Conservation (phyloP, 768 basidiomycete species). For the Lentinula sp. region DNA sequence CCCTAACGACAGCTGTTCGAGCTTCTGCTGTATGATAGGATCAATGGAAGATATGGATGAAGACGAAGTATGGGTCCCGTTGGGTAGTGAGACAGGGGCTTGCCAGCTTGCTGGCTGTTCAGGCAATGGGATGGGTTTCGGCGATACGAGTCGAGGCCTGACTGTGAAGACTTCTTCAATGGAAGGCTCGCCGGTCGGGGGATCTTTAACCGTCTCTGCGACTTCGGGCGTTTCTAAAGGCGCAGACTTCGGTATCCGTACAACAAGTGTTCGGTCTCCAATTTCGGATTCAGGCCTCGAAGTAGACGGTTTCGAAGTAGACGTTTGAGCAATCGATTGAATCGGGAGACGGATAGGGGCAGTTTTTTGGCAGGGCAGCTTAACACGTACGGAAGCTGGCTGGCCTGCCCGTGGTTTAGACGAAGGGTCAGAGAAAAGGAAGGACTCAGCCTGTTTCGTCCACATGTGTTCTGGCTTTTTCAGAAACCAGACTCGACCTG, state of each 20-base stretch:
- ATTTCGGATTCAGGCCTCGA: conserved; percentile 27
- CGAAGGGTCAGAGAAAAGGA: conserved; percentile 59
- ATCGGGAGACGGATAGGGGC: conserved; percentile 37
- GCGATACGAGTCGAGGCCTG: conserved; percentile 39
- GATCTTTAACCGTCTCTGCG: conserved; percentile 1
- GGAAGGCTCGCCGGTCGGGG: conserved; percentile 27
- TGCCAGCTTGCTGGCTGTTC: conserved; percentile 9
- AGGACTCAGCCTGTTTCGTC: conserved; percentile 79
- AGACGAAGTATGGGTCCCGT: conserved; percentile 18
- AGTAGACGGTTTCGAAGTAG: conserved; percentile 13
- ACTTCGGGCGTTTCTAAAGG: conserved; percentile 29
- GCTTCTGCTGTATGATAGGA: conserved; percentile 26
- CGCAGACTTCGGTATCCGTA: conserved; percentile 45
- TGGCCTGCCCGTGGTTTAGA: conserved; percentile 55
- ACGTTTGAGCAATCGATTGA: conserved; percentile 12
- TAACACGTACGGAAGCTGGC: conserved; percentile 52
- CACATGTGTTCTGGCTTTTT: conserved; percentile 77
- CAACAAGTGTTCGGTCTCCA: conserved; percentile 40
- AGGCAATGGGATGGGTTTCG: conserved; percentile 24
- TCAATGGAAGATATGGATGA: conserved; percentile 21
- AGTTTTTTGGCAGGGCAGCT: conserved; percentile 45
- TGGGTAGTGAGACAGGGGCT: conserved; percentile 7
- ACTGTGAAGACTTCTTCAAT: conserved; percentile 56
- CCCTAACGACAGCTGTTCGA: conserved; percentile 32
- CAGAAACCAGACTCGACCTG: conserved; percentile 57